Evolutionary conservation across 805 yeast species (phyloP).

Genomic region (Saccharomycopsis microspora): DNA sequence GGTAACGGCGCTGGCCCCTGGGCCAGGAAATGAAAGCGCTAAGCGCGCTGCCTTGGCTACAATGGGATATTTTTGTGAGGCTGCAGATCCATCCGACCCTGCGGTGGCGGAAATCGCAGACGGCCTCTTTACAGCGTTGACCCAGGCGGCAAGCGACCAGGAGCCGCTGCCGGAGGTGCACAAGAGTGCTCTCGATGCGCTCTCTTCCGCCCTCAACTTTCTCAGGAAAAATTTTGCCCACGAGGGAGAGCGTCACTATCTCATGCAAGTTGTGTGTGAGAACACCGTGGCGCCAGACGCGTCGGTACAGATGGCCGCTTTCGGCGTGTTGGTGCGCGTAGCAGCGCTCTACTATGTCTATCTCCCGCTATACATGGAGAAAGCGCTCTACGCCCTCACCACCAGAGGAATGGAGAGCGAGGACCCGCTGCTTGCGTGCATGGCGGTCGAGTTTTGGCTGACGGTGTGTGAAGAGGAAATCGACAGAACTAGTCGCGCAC

Average conservation of each 20-base stretch:
- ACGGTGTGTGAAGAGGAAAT: slow-evolving; percentile 98
- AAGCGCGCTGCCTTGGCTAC: slow-evolving; percentile 82
- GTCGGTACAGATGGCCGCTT: slow-evolving; percentile 86
- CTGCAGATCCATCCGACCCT: slow-evolving; percentile 74
- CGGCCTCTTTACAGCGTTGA: slow-evolving; percentile 89
- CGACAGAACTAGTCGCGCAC: slow-evolving; percentile 60
- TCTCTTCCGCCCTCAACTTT: slow-evolving; percentile 83
- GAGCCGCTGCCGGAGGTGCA: slow-evolving; percentile 72
- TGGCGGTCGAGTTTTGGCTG: slow-evolving; percentile 99
- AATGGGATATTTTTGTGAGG: slow-evolving; percentile 93
- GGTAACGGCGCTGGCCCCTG: slow-evolving; percentile 55
- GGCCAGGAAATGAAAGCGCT: slow-evolving; percentile 23
- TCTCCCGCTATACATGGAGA: slow-evolving; percentile 96
- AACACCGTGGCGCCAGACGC: slow-evolving; percentile 85
- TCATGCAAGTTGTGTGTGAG: slow-evolving; percentile 98
- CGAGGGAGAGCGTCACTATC: slow-evolving; percentile 91
- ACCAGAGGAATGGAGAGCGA: slow-evolving; percentile 82
- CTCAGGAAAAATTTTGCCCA: slow-evolving; percentile 79
- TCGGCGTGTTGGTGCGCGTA: slow-evolving; percentile 88
- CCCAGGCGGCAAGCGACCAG: slow-evolving; percentile 84
- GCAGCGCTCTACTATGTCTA: slow-evolving; percentile 80
- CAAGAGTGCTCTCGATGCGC: slow-evolving; percentile 83
- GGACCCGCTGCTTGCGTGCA: slow-evolving; percentile 83
- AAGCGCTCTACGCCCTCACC: slow-evolving; percentile 84
- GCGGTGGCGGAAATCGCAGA: slow-evolving; percentile 76